Base-by-base conservation (phyloP, 495 filamentous ascomycete genomes). In the Penicillium turbatum region DNA sequence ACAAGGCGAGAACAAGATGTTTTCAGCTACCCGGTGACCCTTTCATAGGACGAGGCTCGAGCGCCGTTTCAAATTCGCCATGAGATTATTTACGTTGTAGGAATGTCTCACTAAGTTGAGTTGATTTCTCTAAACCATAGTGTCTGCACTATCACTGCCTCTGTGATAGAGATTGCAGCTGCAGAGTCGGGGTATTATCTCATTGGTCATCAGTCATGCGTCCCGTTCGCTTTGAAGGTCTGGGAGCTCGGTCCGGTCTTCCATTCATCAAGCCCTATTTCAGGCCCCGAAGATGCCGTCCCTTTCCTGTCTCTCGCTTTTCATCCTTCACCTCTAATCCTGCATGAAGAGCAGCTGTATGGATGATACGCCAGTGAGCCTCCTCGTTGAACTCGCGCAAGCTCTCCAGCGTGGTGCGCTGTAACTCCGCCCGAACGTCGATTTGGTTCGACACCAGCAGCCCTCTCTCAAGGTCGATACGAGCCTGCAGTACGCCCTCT, bases 381-480 rank as follows among this genome's bases (percentile, higher is more conserved):
- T 87, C 84, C 24, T 79, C 77, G 61, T 90, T 83, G 62, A 91
- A 95, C 21, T 80, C 73, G 39, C 81, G 80, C 19, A 90, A 81
- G 55, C 80, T 82, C n/a, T 80, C 65, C 27, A 95, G 67, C 0
- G 86, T 82, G 5, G 83, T 72, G 1, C 70, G 61, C 64, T 95
- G 89, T 44, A 93, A 80, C n/a, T 80, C 75, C 5, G 70, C 64
- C 39, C 91, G 82, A 5, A 82, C 67, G 44, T 92, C 79, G 24
- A 72, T 73, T 34, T 83, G 76, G 17, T 85, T 85, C 5, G 86
- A 83, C 6, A 87, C 81, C 4, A 98, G 79, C 66, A 92, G 82
- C 55, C 79, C 76, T 57, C 92, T 87, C 51, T 92, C 86, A 0
- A 89, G 81, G 61, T 98, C 89, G 47, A 98, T 86, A 35, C 91